Evolutionary conservation across 371 early-diverging fungal genomes (phyloP), one percentile per base, ranked within the genome.

Genomic region (Mucor sp.): DNA sequence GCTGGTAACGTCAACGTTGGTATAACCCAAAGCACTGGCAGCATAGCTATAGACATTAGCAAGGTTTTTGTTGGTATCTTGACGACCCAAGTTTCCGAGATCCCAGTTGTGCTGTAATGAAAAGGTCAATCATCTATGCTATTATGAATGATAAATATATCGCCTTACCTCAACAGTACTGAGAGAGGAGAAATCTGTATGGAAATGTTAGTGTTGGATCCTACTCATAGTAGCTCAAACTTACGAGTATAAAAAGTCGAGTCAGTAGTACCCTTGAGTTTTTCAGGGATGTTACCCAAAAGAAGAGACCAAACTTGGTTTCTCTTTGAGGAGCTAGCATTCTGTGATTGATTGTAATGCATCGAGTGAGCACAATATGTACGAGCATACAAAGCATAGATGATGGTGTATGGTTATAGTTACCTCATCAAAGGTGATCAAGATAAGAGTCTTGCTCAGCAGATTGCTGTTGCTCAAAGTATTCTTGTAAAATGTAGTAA

Each of bases 21-120:
- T 74, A 73, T 76, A 77, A 15, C 63, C 55, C 12, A 77, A 44
- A 4, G 58, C 62, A 53, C 72, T 69, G 44, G 82, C 76, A 19
- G 75, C 70, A 39, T 74, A 61, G 6, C 65, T 60, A 55, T 76
- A 83, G 30, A 82, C 79, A 43, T 83, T 84, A 39, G 72, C 69
- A 48, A 70, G 41, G 39, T 71, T 67, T 48, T 64, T 68, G 67
- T 79, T 72, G 11, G 74, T 65, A 62, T 89, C 89, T 58, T 71
- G 71, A 43, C 80, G 80, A 9, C 88, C 88, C 66, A 89, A 66
- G 68, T 74, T 80, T n/a, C 86, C 85, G 19, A 90, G 77, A 39
- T 81, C 87, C 87, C 87, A 90, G 77, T 84, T 84, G 25, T 74
- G 39, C 72, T 72, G 60, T 23, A 41, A 15, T 12, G 33, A 21